Base-by-base conservation (phyloP, 2,329 filamentous ascomycete species). In the Monosporascus sp. region DNA sequence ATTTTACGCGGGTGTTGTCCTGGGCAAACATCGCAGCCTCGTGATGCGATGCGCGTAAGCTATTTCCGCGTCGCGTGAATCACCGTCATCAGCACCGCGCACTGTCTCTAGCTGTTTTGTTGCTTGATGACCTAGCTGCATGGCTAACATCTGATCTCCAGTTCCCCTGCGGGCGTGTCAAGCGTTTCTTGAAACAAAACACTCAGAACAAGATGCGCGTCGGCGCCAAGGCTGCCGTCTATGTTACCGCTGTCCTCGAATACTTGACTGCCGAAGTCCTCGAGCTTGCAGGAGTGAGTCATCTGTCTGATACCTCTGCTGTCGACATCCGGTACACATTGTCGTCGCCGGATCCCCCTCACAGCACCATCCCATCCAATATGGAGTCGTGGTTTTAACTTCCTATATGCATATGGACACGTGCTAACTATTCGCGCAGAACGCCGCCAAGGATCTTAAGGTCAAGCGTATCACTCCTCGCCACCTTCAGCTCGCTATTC, bases 141-240 rank as follows among this genome's bases (percentile, higher is more conserved):
- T 35, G 31, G 4, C 63, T 65, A 58, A 65, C 50, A 46, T 14
- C 26, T 28, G 18, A 43, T 43, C 24, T 52, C 31, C 37, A 99
- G 94, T 99, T 99, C 74, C 94, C 94, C 58, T 99, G 94, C 73
- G 94, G 94, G 77, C 94, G 94, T 87, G 94, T 99, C 76, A 99
- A 99, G 88, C 92, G 94, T 79, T 97, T 97, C 80, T 82, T 99
- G 72, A 97, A 97, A 85, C 91, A 91, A 75, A 97, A 97, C 78
- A 97, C 94, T 49, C 94, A 97, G 73, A 95, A 97, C 78, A 97
- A 97, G 82, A 97, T 97, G 90, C 93, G 94, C 76, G 95, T 99
- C 63, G 94, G 94, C 67, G 94, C 93, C 69, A 97, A 97, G 81
- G 94, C 94, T 60, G 92, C 94, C 62, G 94, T 99, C 66, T 99